Base-by-base conservation (phyloP, 2,329 filamentous ascomycete genomes). In the Phoma sp. region DNA sequence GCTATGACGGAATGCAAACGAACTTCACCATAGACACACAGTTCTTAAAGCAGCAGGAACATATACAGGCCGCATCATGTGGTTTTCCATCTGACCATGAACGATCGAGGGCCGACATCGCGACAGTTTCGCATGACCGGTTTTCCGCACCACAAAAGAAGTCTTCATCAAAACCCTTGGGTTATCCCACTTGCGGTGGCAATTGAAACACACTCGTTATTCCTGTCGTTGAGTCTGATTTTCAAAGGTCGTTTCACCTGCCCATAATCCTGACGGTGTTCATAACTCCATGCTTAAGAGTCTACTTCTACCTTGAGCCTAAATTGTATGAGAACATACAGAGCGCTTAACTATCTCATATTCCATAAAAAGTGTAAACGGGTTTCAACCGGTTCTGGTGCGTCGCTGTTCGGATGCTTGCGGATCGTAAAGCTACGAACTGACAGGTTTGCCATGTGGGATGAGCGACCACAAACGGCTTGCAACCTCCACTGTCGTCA, bases 401-500 rank as follows among this genome's bases (percentile, higher is more conserved):
- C 9, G 11, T 34, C 25, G 42, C n/a, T 36, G n/a, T 30, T n/a
- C 42, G 36, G 36, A 37, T 26, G 42, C 14, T 17, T 30, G 37
- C 49, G 42, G 49, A 26, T 15, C 34, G 28, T 28, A 26, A 29
- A 12, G 36, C 29, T 42, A 20, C 12, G 10, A 42, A 32, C 29
- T 42, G 42, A 37, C 29, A 53, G 37, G 23, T 21, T 26, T n/a
- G 32, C 29, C 23, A 23, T 18, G 42, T 29, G 30, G 37, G 12
- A 7, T 42, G 30, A 29, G 49, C 37, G 30, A 30, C 29, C 26
- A 37, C 29, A 25, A 53, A 53, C 42, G 42, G 42, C 7, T 18
- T 34, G 36, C 36, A 28, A 36, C 38, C 42, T 38, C 38, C 43
- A 53, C 32, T 17, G 14, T 42, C 54, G 58, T 62, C 56, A 65